Percentiles rank a stretch among this genome's conserved stretches.
phyloP scores from a whole-genome alignment of 768 basidiomycete genomes.

The Mycena belliarum region DNA sequence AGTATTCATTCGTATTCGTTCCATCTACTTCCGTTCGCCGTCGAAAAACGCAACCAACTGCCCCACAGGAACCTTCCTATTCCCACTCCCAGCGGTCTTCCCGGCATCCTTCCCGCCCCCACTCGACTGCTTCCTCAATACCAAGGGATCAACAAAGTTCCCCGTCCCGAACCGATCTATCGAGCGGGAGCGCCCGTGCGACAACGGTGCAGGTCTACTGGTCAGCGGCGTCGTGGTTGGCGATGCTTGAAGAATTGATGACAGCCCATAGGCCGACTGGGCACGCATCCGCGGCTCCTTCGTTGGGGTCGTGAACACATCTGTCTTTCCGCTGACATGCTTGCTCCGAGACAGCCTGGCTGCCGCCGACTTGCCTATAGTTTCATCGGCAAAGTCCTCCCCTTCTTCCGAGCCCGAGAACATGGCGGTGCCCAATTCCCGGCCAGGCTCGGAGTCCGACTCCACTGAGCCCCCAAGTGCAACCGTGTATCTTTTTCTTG shows the following conservation, averaged over 20 bases:
- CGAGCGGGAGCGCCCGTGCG: conserved; percentile 37
- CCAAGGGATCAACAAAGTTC: conserved; percentile 78
- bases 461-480: conserved; percentile 77
- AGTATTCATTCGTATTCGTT: conserved; percentile 1
- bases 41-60: conserved; percentile 88
- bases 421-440: conserved; percentile 39
- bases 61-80: conserved; percentile 70
- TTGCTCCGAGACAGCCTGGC: conserved; percentile 32
- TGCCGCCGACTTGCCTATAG: conserved; percentile 58
- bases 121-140: conserved; percentile 65
- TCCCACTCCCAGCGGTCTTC: conserved; percentile 39
- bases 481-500: conserved; percentile 84
- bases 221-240: conserved; percentile 32
- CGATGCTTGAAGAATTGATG: conserved; percentile 32
- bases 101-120: conserved; percentile 43
- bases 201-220: conserved; percentile 25
- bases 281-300: conserved; percentile 47
- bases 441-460: conserved; percentile 34
- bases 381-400: conserved; percentile 52
- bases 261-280: conserved; percentile 59
- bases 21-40: conserved; percentile 39
- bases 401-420: conserved; percentile 45
- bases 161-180: conserved; percentile 42
- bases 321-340: conserved; percentile 15
- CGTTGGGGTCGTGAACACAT: conserved; percentile 16